Evolutionary conservation across 2,329 filamentous ascomycete species (phyloP), one percentile per base, ranked within the genome.

Genomic region (Fusarium sp.): DNA sequence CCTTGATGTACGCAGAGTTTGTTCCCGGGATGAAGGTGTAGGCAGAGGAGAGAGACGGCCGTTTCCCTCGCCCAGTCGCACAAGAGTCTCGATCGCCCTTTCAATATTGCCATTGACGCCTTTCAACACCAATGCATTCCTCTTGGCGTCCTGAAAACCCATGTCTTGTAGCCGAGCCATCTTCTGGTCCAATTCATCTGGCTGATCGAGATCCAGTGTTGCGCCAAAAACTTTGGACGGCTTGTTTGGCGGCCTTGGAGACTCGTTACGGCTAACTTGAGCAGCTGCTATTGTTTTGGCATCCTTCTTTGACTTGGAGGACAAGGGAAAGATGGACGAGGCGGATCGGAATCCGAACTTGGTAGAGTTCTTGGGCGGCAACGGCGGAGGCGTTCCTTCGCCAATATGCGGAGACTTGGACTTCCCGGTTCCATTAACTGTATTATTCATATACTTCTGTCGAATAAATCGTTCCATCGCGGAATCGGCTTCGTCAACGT

Each of bases 391-490:
- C 8, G 83, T 85, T 29, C 83, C 85, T 71, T 90, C 88, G 70
- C 90, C 87, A 15, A 86, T 86, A 25, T 63, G 70, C 7, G 73
- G 68, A 22, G 63, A 66, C 44, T 55, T 74, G 9, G 81, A 82
- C 71, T 82, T 82, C 72, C 80, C 64, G 70, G 77, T 42, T 71
- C 79, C 69, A 74, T 79, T 69, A 75, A 77, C 68, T 50, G 79
- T 76, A 63, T 83, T 82, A 74, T 91, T 90, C 78, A 95, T 90
- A 81, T 99, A 99, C 81, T 99, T 99, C 77, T 95, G 91, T 66
- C 95, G 88, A 73, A 99, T 97, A 80, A 95, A 98, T 66, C 93
- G 89, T 81, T 99, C 96, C 92, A 99, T 96, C 29, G 92, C 94
- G 14, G 93, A 92, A 79, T 99, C 95, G 51, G 92, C 92, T 82